Evolutionary conservation across 805 yeast species (phyloP), one percentile per base, ranked within the genome.

Genomic region (Lachancea sp.): DNA sequence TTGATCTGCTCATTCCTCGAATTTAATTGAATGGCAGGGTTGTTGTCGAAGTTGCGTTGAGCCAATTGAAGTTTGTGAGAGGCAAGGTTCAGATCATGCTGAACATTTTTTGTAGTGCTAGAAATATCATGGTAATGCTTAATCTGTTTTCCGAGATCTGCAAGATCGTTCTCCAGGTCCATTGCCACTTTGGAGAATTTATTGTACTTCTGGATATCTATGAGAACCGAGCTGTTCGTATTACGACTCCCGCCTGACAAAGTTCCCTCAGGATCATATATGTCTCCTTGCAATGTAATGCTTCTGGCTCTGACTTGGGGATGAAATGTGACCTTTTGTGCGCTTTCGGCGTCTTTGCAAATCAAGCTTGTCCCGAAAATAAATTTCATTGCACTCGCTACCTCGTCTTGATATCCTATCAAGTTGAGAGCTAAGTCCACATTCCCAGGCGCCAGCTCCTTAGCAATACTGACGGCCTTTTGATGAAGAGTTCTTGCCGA

Each of bases 261-360:
- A 7, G 95, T 86, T 13, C 99, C 99, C 53, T 84, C 88, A 0
- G 99, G 99, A 60, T 93, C 99, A 65, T 90, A 93, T 10, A 83
- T 76, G 62, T 93, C 99, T 42, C 99, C 99, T 44, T 89, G 90
- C 29, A 85, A 62, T 0, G 99, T 93, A 13, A 95, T 88, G 26
- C 95, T 82, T 56, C 89, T 80, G 0, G 90, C 73, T 50, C 87
- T 74, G 13, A 91, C 80, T 44, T 78, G 75, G 0, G 91, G 93
- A 60, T 90, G 81, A 61, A 89, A 88, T 0, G 97, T 87, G n/a
- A 93, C 84, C 39, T 73, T 71, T 54, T 90, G 84, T 0, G 99
- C 98, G 0, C 95, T 81, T 13, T 84, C 82, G 0, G 96, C 85
- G 64, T 89, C 95, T 16, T 79, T 69, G 67, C 99, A 93, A 18